phyloP scores from a whole-genome alignment of 2,329 filamentous ascomycete genomes.

The Pseudogymnoascus sp. region DNA sequence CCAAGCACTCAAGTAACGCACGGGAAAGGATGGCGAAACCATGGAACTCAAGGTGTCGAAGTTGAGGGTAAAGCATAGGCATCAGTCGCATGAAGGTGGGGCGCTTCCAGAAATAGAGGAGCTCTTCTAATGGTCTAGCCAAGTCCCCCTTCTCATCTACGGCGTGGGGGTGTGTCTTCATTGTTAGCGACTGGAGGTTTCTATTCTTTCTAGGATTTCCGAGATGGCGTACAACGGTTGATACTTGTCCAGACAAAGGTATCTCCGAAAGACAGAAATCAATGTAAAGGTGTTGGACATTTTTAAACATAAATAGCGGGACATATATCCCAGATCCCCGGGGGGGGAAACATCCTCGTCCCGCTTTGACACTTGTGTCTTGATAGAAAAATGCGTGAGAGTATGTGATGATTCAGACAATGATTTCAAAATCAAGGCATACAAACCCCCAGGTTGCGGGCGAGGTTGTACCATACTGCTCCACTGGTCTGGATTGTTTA shows the following conservation, averaged over 20 bases:
- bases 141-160: not conserved
- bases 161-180: not conserved
- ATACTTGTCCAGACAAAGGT: not conserved
- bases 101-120: not conserved
- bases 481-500: not conserved
- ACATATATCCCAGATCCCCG: too few species aligned
- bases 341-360: not conserved
- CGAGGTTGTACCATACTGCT: not conserved
- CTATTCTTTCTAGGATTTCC: not conserved
- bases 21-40: not conserved
- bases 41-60: not conserved
- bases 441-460: not conserved
- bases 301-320: not conserved
- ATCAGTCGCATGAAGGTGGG: not conserved
- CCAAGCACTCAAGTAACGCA: not conserved
- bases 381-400: not conserved
- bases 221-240: not conserved
- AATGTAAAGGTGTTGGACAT: not conserved
- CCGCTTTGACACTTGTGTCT: not conserved
- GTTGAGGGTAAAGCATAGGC: not conserved
- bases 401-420: not conserved
- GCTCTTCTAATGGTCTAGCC: too few species aligned
- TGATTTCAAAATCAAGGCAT: not conserved
- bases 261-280: not conserved
- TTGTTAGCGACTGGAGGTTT: not conserved